phyloP scores from a whole-genome alignment of 139 green algal genomes.

The Helicosporidium sp. region DNA sequence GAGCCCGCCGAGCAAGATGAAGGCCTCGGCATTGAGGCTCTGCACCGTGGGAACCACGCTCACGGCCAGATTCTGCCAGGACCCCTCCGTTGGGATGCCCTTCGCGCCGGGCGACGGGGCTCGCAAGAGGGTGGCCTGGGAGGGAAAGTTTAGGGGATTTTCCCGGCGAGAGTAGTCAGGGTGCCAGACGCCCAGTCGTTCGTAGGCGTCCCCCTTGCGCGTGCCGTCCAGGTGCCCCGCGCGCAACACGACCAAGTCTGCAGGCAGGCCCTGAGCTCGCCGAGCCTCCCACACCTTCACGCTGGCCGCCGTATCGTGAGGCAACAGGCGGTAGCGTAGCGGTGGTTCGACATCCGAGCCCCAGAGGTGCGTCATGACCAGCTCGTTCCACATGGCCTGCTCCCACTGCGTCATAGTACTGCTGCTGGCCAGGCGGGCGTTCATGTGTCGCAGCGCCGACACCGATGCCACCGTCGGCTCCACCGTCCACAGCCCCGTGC shows the following conservation, averaged over 20 bases:
- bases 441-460: background rate
- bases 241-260: background rate
- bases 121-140: no score
- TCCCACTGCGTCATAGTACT: slow-evolving; percentile 2
- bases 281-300: background rate
- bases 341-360: slow-evolving; percentile 1
- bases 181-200: background rate
- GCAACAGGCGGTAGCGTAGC: slow-evolving; percentile 4
- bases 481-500: slow-evolving; percentile 1
- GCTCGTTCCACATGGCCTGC: slow-evolving; percentile 5
- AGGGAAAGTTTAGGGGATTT: no score
- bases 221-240: background rate
- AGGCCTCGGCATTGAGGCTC: no score
- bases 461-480: background rate
- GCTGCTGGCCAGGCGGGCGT: background rate
- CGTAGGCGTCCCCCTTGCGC: background rate
- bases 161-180: no score
- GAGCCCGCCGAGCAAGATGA: no score
- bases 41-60: no score
- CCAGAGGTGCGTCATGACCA: slow-evolving; percentile 1
- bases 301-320: background rate
- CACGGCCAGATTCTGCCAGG: no score
- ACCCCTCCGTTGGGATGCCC: no score
- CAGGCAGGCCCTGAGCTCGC: background rate
- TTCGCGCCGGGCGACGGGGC: no score